Percentiles rank a stretch among this genome's conserved stretches.
Conservation (phyloP, 371 early-diverging fungal genomes). For the Rhizopus arrhizus region DNA sequence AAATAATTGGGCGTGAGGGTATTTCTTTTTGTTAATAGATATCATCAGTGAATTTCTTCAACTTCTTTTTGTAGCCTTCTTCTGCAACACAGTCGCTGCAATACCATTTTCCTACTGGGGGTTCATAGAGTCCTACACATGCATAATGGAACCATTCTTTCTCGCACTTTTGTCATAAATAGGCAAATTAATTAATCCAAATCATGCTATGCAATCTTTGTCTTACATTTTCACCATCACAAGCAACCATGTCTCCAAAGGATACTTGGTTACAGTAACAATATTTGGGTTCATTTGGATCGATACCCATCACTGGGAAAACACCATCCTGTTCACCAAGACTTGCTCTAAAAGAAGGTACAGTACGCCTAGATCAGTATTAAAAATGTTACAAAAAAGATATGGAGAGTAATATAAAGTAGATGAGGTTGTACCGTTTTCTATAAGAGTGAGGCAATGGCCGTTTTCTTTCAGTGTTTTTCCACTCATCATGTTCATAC, state of each 20-base stretch:
- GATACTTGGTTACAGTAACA: conserved; percentile 95
- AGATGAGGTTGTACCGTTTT: neutral
- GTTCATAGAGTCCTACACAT: conserved; percentile 84
- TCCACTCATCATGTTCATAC: conserved; percentile 13
- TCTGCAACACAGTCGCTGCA: conserved; percentile 68
- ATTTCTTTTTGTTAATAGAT: conserved; percentile 14
- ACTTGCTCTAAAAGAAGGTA: neutral
- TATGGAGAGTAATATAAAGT: neutral
- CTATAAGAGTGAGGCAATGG: neutral
- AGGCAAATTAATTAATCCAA: neutral
- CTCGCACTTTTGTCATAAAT: conserved; percentile 65
- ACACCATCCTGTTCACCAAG: conserved; percentile 22
- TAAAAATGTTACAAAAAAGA: neutral
- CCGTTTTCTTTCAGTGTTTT: conserved; percentile 2
- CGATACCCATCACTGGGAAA: conserved; percentile 73
- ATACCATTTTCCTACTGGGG: conserved; percentile 93
- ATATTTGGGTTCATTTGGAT: conserved; percentile 95
- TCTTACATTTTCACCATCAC: conserved; percentile 87
- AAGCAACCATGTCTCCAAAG: conserved; percentile 98
- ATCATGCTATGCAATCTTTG: neutral
- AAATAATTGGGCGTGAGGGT: neutral
- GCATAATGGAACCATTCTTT: conserved; percentile 96
- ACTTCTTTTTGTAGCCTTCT: conserved; percentile 33
- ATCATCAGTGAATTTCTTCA: conserved; percentile 27
- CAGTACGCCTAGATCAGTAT: neutral